phyloP scores from a whole-genome alignment of 163 green algal genomes.

The Scenedesmus sp. region DNA sequence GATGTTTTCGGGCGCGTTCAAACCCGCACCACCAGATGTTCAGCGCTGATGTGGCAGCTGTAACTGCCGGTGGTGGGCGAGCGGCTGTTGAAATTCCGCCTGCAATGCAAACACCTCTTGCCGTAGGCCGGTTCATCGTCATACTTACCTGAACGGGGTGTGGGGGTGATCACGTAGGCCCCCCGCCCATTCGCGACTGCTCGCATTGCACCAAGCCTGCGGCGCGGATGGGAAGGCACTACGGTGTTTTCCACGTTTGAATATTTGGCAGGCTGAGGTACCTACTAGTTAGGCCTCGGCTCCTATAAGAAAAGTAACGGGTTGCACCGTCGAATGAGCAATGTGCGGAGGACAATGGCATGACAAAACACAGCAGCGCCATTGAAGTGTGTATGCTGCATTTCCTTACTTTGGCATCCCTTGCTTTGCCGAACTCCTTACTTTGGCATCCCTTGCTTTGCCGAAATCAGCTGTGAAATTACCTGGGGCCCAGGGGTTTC shows the following conservation, averaged over 20 bases:
- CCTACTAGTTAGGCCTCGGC: conserved; percentile 14
- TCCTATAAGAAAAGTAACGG: too few relatives aligned
- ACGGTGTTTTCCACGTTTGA: conserved; percentile 17
- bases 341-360: too few relatives aligned
- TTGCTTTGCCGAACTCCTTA: too few relatives aligned
- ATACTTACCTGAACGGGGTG: conserved; percentile 25
- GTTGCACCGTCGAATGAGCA: too few relatives aligned
- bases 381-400: too few relatives aligned
- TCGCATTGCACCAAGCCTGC: conserved; percentile 32
- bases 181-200: conserved; percentile 20
- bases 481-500: too few relatives aligned
- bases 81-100: not conserved
- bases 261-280: conserved; percentile 22
- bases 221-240: conserved; percentile 1
- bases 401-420: too few relatives aligned
- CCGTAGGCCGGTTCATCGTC: not conserved
- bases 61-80: not conserved
- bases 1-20: too few relatives aligned
- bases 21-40: not conserved
- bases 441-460: too few relatives aligned
- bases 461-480: too few relatives aligned
- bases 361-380: too few relatives aligned
- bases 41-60: not conserved
- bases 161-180: conserved; percentile 20
- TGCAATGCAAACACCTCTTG: not conserved